Conservation (phyloP, 805 yeast species). For the Jamesozyma hellenica region DNA sequence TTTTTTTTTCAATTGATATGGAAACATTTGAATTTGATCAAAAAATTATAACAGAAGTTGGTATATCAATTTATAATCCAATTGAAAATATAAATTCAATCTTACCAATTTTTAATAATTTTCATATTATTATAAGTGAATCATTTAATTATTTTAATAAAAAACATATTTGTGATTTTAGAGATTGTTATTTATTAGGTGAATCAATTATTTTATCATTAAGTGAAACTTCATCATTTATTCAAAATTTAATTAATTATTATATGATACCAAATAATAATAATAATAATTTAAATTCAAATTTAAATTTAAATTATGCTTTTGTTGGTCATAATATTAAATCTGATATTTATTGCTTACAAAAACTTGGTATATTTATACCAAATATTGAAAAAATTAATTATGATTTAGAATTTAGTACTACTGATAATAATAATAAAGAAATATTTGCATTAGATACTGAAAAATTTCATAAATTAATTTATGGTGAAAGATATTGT, state of each 20-base stretch:
- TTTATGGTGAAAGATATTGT: slow-evolving; percentile 34
- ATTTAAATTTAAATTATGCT: slow-evolving; percentile 22
- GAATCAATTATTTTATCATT: slow-evolving; percentile 34
- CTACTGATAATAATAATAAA: neutral
- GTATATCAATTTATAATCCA: slow-evolving; percentile 48
- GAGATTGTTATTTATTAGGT: slow-evolving; percentile 41
- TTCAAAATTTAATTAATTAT: slow-evolving; percentile 36
- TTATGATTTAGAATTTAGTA: slow-evolving; percentile 1
- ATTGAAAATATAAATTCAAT: slow-evolving; percentile 31
- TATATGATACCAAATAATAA: slow-evolving; percentile 29
- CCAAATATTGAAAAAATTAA: slow-evolving; percentile 22
- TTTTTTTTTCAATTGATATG: slow-evolving; percentile 40
- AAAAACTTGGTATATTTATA: slow-evolving; percentile 34
- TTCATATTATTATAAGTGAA: slow-evolving; percentile 39
- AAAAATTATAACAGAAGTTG: slow-evolving; percentile 44
- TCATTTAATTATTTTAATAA: slow-evolving; percentile 37
- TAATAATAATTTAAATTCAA: too few species aligned
- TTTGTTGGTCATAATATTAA: slow-evolving; percentile 51
- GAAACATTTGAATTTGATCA: slow-evolving; percentile 45
- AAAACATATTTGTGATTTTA: slow-evolving; percentile 43
- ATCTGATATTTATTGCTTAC: slow-evolving; percentile 48
- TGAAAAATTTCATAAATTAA: slow-evolving; percentile 32
- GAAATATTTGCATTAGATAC: slow-evolving; percentile 38
- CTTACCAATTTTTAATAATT: slow-evolving; percentile 33
- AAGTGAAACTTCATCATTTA: slow-evolving; percentile 28